Evolutionary conservation across 2,329 filamentous ascomycete species (phyloP), one percentile per base, ranked within the genome.

Genomic region (Xylaria sp.): DNA sequence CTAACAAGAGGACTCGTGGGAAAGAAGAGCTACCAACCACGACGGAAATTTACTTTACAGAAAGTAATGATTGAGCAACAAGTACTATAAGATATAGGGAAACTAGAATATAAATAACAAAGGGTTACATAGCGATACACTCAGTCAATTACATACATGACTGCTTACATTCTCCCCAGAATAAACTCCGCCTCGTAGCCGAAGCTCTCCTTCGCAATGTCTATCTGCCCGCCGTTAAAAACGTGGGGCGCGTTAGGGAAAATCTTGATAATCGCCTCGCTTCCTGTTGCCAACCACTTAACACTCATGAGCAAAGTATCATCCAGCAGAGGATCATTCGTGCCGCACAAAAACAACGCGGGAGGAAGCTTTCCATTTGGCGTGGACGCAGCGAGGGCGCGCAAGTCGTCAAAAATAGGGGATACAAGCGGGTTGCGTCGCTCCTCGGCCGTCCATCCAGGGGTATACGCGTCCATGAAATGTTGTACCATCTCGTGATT

Each of bases 211-310:
- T 55, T 57, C 2, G 57, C 57, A 18, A 68, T 20, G 8, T 64
- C 57, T 1, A 61, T 1, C 13, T 45, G 7, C 13, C 55, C 41
- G 3, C 53, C 34, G 45, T 66, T 63, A 69, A 86, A 89, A 0
- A 82, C 85, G 79, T 89, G 87, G 20, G 84, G 80, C 9, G 82
- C 84, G 0, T 86, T 86, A n/a, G 82, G 81, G 73, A 83, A 86
- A 18, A 88, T 78, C 76, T 84, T 88, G 2, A 87, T 76, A 2
- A 86, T 77, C 0, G 81, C 80, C 50, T 68, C 63, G 56, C 66
- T 69, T 5, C 68, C 66, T 2, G 62, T 34, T 9, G 55, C 52
- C 72, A 76, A 73, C 86, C 86, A 89, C 76, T 86, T 87, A 1
- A 80, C 77, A 4, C 80, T 79, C 86, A 89, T 88, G 0, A 89